Conservation (phyloP, 192 early-diverging fungal genomes). For the Phlyctochytrium planicorne region DNA sequence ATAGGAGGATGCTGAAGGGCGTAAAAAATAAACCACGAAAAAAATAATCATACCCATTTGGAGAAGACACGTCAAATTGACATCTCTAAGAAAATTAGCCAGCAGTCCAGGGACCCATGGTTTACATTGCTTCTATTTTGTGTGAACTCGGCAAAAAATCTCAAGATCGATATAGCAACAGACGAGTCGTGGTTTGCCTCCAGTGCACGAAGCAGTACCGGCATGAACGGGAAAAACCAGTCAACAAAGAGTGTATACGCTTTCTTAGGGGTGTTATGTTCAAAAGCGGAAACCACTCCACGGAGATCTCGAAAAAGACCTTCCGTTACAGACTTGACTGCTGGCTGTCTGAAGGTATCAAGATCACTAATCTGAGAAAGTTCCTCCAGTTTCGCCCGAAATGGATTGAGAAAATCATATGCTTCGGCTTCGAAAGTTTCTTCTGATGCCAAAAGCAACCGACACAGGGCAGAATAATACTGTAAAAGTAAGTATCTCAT, state of each 20-base stretch:
- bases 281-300: conserved; percentile 68
- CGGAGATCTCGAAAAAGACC: conserved; percentile 75
- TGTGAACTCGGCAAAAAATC: conserved; percentile 79
- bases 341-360: conserved; percentile 10
- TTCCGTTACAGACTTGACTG: conserved; percentile 14
- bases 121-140: conserved; percentile 60
- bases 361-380: conserved; percentile 10
- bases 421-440: conserved; percentile 62
- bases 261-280: conserved; percentile 44
- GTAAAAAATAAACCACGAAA: conserved; percentile 21
- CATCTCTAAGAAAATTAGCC: conserved; percentile 57
- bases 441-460: conserved; percentile 67
- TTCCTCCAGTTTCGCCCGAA: conserved; percentile 53
- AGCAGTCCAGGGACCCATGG: too few relatives aligned
- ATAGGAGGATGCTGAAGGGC: conserved; percentile 65
- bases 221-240: conserved; percentile 78
- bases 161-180: conserved; percentile 71
- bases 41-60: conserved; percentile 62
- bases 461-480: conserved; percentile 80
- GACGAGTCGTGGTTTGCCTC: conserved; percentile 64
- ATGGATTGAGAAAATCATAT: conserved; percentile 72
- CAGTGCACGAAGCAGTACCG: conserved; percentile 63
- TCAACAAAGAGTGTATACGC: conserved; percentile 75
- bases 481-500: conserved; percentile 10
- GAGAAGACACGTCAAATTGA: conserved; percentile 78